Percentiles rank a stretch among this genome's conserved stretches.
phyloP scores from a whole-genome alignment of 805 yeast genomes.

The Zygosaccharomyces siamensis region DNA sequence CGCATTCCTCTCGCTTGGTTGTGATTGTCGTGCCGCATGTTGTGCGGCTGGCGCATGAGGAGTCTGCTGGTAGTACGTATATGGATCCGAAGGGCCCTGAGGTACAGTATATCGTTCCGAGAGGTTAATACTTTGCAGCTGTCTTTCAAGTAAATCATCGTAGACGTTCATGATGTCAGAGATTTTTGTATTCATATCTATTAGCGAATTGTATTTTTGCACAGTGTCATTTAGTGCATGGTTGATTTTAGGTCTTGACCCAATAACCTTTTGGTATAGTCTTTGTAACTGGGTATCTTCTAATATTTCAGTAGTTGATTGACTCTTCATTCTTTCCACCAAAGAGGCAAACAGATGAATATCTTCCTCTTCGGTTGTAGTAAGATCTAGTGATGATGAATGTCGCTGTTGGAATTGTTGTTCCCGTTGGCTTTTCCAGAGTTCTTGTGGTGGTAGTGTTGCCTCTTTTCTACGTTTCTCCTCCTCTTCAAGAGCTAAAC shows the following conservation, averaged over 20 bases:
- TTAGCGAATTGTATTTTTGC: conserved; percentile 57
- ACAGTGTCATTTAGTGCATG: conserved; percentile 52
- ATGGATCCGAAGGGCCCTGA: conserved; percentile 28
- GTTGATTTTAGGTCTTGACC: conserved; percentile 65
- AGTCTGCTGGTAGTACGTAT: conserved; percentile 13
- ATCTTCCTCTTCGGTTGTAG: conserved; percentile 63
- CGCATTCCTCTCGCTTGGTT: background rate
- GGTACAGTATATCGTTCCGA: conserved; percentile 30
- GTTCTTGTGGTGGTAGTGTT: conserved; percentile 6
- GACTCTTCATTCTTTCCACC: conserved; percentile 48
- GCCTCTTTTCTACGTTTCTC: conserved; percentile 30
- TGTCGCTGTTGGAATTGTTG: conserved; percentile 10
- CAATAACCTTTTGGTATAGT: conserved; percentile 54
- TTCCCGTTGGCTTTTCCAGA: conserved; percentile 8
- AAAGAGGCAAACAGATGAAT: conserved; percentile 65
- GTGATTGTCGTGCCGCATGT: background rate
- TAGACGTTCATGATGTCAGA: conserved; percentile 72
- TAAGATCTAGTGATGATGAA: conserved; percentile 35
- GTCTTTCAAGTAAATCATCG: conserved; percentile 65
- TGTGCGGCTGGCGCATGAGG: background rate
- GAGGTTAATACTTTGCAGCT: conserved; percentile 38
- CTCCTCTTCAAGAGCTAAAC: conserved; percentile 65
- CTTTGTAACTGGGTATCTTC: conserved; percentile 32
- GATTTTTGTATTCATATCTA: conserved; percentile 73
- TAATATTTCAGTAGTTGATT: conserved; percentile 40